Evolutionary conservation across 768 basidiomycete species (phyloP).

Genomic region (Roridomyces roridus): DNA sequence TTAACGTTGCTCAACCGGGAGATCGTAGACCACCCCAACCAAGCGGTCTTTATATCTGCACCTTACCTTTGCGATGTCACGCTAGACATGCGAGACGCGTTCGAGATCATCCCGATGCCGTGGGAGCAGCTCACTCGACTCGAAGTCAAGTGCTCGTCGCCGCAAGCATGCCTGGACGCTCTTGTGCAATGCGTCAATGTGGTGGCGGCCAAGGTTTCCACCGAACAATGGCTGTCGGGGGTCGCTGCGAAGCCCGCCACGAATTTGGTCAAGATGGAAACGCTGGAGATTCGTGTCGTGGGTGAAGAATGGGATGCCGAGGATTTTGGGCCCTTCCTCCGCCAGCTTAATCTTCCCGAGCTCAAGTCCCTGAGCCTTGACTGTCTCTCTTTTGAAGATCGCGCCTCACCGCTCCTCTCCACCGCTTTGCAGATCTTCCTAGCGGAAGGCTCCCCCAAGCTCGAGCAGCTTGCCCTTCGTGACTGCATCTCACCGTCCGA

Average conservation of each 20-base stretch:
- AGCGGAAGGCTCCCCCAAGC: background rate
- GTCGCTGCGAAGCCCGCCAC: background rate
- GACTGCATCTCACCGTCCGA: background rate
- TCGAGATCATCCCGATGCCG: background rate
- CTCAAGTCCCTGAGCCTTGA: constrained; percentile 3
- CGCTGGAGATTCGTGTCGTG: background rate
- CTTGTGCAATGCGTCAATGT: constrained; percentile 2
- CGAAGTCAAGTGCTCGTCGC: background rate
- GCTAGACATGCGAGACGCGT: background rate
- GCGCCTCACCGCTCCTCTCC: background rate
- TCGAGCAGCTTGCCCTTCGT: background rate
- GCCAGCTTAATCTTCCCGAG: background rate
- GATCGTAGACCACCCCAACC: background rate
- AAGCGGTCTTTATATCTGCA: background rate
- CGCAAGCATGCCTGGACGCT: constrained; percentile 10
- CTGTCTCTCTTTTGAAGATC: background rate
- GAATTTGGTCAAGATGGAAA: background rate
- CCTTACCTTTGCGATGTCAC: constrained; percentile 6
- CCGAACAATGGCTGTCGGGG: background rate
- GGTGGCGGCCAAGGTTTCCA: background rate
- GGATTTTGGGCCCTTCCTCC: constrained; percentile 7
- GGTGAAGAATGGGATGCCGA: background rate
- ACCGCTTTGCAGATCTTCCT: background rate
- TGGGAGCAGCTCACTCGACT: constrained; percentile 16
- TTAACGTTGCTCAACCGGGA: background rate